These are phyloP conservation scores for Picea abies DNA, from an alignment of 83 land plant genomes.

Conservation along the genomic window DNA sequence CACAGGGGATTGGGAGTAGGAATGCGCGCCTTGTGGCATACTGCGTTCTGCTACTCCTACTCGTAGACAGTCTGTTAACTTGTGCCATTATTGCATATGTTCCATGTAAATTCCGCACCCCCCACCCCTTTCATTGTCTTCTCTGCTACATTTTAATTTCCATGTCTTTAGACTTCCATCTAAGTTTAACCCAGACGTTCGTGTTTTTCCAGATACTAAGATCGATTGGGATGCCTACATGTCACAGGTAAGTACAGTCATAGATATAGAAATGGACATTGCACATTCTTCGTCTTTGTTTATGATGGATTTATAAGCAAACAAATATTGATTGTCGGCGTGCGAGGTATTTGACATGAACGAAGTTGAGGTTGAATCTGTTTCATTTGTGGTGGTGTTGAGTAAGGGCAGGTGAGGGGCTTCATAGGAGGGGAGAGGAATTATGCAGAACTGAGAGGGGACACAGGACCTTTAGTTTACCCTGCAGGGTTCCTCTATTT, in stretches of 20 bases:
- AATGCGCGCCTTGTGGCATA: not conserved
- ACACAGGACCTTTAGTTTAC: conserved; percentile 94
- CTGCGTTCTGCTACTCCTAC: conserved; percentile 22
- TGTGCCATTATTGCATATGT: conserved; percentile 65
- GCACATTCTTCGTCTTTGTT: not conserved
- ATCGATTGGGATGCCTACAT: conserved; percentile 99
- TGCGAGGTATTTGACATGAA: not conserved
- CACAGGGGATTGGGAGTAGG: too few species aligned
- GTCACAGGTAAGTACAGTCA: conserved; percentile 67
- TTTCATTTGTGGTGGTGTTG: not conserved
- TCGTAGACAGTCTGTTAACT: conserved; percentile 67
- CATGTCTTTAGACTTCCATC: not conserved
- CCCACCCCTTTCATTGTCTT: not conserved
- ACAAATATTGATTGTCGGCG: not conserved
- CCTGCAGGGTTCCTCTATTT: conserved; percentile 96
- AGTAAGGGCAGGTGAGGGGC: conserved; percentile 65
- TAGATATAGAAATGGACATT: not conserved
- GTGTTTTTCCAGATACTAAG: conserved; percentile 76
- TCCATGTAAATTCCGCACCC: conserved; percentile 56
- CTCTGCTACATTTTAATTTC: not conserved
- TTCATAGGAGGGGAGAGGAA: conserved; percentile 90
- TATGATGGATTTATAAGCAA: not conserved
- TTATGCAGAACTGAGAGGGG: conserved; percentile 80
- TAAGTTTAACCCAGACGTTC: conserved; percentile 4
- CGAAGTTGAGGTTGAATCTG: not conserved